Evolutionary conservation across 129 eudicot genomes (phyloP), one percentile per base, ranked within the genome.

Genomic region (Lactuca saligna): DNA sequence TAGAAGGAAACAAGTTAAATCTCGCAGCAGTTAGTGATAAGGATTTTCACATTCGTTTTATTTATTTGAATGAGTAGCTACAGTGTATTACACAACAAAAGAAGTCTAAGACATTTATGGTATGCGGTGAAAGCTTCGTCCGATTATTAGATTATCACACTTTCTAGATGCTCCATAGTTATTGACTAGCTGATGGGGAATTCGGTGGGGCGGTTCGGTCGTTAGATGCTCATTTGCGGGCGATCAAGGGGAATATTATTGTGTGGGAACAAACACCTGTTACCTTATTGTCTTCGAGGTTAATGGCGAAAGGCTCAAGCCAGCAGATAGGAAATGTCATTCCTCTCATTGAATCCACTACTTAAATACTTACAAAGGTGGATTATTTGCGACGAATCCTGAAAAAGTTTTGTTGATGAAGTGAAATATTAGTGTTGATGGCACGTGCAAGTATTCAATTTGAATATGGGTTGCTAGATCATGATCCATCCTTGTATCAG

Each of bases 401-500:
- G 86, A 86, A 69, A 86, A 86, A 68, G 81, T 86, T 66, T 88
- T 83, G 65, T 65, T 86, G 58, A 81, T 83, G 61, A 86, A 81
- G 73, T 86, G 93, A 89, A 80, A 83, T 65, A 87, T 79, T 25
- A 25, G 29, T 25, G 29, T 1, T 25, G 2, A 25, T 73, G 95
- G 89, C 42, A 75, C 81, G 25, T 87, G 78, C 8, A 87, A 35
- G 6, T 35, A 4, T 35, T 35, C 95, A 83, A 67, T 79, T 85
- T 66, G 95, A 87, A 69, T 87, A 89, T 65, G 95, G 89, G 50
- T 89, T 84, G 60, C 95, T 81, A 64, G 95, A 89, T 4, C 90
- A 84, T 57, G 95, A 87, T 12, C 54, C 84, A 84, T 77, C 89
- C 38, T 6, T 87, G 66, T 87, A 84, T 65, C 81, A 87, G 95